Evolutionary conservation across 495 filamentous ascomycete genomes (phyloP).

Genomic region (Talaromyces trachyspermus): DNA sequence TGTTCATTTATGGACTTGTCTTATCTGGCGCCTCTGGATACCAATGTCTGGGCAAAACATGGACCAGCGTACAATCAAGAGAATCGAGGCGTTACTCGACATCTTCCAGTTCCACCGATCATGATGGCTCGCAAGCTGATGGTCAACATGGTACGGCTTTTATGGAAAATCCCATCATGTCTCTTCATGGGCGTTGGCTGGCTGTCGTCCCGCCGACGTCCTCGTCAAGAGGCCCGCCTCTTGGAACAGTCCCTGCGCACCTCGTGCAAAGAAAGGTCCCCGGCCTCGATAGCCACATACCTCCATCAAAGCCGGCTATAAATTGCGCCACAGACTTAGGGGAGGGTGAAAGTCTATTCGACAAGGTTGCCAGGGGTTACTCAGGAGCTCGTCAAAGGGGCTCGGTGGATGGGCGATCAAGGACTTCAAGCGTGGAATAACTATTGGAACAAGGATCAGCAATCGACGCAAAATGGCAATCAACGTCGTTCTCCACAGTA

Average conservation of each 20-base stretch:
- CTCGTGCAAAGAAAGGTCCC: constrained; percentile 47
- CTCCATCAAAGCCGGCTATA: constrained; percentile 66
- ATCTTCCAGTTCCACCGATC: constrained; percentile 49
- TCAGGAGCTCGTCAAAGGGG: constrained; percentile 83
- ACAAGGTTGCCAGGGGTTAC: constrained; percentile 79
- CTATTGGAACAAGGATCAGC: constrained; percentile 70
- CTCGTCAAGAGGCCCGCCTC: constrained; percentile 60
- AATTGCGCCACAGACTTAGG: constrained; percentile 72
- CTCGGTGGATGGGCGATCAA: constrained; percentile 79
- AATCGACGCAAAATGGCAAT: constrained; percentile 14
- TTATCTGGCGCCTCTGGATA: constrained; percentile 52
- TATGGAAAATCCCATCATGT: constrained; percentile 57
- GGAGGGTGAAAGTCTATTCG: constrained; percentile 71
- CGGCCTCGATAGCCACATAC: constrained; percentile 59
- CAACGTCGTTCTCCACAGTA: constrained; percentile 22
- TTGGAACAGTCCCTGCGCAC: constrained; percentile 43
- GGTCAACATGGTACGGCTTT: constrained; percentile 33
- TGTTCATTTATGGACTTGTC: constrained; percentile 59
- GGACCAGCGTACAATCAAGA: constrained; percentile 67
- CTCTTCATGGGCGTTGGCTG: constrained; percentile 74
- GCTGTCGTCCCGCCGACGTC: constrained; percentile 72
- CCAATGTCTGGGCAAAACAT: constrained; percentile 73
- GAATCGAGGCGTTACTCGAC: constrained; percentile 42
- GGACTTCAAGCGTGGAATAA: constrained; percentile 80
- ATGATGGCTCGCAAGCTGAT: constrained; percentile 44